phyloP scores from a whole-genome alignment of 2,329 filamentous ascomycete genomes.

The Neophaeococcomyces mojaviensis region DNA sequence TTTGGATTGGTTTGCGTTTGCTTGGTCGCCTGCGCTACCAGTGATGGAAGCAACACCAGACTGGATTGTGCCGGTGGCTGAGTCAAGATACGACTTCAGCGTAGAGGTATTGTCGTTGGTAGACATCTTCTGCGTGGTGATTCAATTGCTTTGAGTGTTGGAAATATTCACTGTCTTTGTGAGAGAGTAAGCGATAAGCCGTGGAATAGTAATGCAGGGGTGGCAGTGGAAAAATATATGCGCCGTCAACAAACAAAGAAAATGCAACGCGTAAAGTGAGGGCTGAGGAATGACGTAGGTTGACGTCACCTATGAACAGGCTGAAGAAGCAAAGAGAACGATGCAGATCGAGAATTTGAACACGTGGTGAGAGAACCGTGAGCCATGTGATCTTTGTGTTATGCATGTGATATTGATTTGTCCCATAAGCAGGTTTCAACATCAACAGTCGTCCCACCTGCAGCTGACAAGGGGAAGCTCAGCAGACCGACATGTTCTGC shows the following conservation, averaged over 20 bases:
- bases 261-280: background rate
- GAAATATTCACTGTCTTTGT: no score
- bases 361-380: background rate
- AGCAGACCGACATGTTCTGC: no score
- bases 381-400: no score
- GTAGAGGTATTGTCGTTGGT: conserved; percentile 52
- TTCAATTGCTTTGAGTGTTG: background rate
- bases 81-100: conserved; percentile 68
- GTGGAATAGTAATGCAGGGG: no score
- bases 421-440: no score
- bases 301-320: background rate
- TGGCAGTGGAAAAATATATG: background rate
- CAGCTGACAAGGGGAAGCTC: no score
- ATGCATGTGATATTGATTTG: no score
- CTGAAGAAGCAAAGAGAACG: background rate
- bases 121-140: background rate
- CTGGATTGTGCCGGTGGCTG: conserved; percentile 65
- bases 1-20: conserved; percentile 59
- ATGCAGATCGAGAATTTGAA: background rate
- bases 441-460: no score
- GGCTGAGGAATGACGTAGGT: conserved; percentile 1
- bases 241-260: background rate
- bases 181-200: no score
- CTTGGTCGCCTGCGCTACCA: conserved; percentile 62
- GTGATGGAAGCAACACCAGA: conserved; percentile 64